Evolutionary conservation across 208 protist species (phyloP).

Genomic region (Acanthamoeba divionensis): DNA sequence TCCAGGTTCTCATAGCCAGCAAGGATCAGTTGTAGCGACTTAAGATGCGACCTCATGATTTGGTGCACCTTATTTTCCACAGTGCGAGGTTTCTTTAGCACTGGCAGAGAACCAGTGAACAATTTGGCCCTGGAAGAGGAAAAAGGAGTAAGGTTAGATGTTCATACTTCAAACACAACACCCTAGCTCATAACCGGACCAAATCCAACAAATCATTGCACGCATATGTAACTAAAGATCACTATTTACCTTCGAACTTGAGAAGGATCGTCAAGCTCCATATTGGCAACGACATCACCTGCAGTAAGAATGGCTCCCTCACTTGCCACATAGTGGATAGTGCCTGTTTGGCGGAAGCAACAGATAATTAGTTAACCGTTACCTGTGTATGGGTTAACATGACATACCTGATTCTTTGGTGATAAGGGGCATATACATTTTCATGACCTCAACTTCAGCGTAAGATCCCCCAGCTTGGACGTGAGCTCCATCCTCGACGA

Average conservation of each 20-base stretch:
- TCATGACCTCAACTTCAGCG: slow-evolving; percentile 97
- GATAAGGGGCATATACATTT: slow-evolving; percentile 95
- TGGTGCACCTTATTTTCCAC: background rate
- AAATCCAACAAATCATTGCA: no score
- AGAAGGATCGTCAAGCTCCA: slow-evolving; percentile 91
- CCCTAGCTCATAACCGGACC: no score
- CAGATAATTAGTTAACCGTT: background rate
- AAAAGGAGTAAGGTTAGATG: no score
- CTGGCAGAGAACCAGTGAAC: background rate
- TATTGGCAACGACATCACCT: slow-evolving; percentile 89
- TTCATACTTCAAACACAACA: no score
- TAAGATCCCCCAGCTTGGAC: slow-evolving; percentile 84
- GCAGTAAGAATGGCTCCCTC: slow-evolving; percentile 90
- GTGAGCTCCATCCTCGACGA: slow-evolving; percentile 89
- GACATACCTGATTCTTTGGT: slow-evolving; percentile 83
- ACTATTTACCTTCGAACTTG: slow-evolving; percentile 67
- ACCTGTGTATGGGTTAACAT: background rate
- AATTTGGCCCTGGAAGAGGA: background rate
- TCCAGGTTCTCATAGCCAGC: background rate
- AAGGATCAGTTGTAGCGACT: background rate
- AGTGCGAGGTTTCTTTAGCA: slow-evolving; percentile 22
- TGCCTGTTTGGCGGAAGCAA: background rate
- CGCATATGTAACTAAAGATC: background rate
- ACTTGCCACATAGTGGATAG: background rate
- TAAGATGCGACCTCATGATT: background rate